These are phyloP conservation scores for Stephania japonica DNA, from an alignment of 164 flowering plant genomes.

Conservation along the genomic window DNA sequence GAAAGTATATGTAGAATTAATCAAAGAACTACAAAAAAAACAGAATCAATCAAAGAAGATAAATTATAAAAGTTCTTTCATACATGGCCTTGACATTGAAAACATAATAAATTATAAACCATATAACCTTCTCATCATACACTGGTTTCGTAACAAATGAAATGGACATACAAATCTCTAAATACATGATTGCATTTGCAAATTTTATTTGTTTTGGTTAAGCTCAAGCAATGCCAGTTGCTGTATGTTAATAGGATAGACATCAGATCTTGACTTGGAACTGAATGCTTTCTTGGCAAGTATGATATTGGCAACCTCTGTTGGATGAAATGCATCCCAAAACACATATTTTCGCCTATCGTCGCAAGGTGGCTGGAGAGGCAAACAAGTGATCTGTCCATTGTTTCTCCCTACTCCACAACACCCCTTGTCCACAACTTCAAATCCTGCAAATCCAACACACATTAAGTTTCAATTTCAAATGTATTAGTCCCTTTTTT, in stretches of 20 bases:
- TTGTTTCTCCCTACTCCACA: constrained; percentile 93
- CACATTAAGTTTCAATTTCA: not conserved
- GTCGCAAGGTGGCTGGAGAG: constrained; percentile 65
- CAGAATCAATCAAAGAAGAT: too few relatives aligned
- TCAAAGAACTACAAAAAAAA: too few relatives aligned
- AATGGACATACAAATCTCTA: not conserved
- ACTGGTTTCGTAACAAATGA: not conserved
- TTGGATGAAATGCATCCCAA: constrained; percentile 90
- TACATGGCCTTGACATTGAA: too few relatives aligned
- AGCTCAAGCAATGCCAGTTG: constrained; percentile 40
- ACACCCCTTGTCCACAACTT: constrained; percentile 73
- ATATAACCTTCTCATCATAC: not conserved
- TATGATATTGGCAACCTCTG: constrained; percentile 51
- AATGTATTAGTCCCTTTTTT: not conserved
- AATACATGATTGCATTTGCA: not conserved
- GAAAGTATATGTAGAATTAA: too few relatives aligned
- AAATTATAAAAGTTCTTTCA: too few relatives aligned
- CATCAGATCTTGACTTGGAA: constrained; percentile 29
- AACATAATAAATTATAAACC: not conserved
- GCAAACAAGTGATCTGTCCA: constrained; percentile 84
- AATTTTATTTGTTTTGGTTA: not conserved
- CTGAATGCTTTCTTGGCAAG: constrained; percentile 39
- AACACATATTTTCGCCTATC: constrained; percentile 59
- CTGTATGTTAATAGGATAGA: constrained; percentile 54
- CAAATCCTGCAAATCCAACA: constrained; percentile 45